Percentiles rank a stretch among this genome's conserved stretches.
Evolutionary conservation across 1,284 basidiomycete species (phyloP).

Genomic region (Sphaerobolus stellatus): DNA sequence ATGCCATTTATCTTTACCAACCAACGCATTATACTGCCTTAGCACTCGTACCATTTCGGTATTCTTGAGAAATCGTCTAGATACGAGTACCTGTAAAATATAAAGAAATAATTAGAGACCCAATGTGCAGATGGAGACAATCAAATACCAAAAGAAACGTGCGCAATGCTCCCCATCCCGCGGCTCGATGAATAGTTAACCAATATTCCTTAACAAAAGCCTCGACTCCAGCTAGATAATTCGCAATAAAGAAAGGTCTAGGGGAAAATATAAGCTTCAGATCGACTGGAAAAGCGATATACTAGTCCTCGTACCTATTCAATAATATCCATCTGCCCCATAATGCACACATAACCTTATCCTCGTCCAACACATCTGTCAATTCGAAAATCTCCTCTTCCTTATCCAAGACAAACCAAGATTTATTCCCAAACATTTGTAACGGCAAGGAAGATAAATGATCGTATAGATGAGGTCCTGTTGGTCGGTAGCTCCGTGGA

Average conservation of each 20-base stretch:
- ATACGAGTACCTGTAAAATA: slow-evolving; percentile 41
- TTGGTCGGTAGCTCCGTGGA: slow-evolving; percentile 53
- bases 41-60: slow-evolving; percentile 8
- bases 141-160: slow-evolving; percentile 56
- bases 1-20: no score
- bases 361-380: slow-evolving; percentile 65
- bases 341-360: slow-evolving; percentile 72
- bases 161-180: slow-evolving; percentile 63
- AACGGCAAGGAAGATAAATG: slow-evolving; percentile 56
- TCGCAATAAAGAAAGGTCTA: slow-evolving; percentile 32
- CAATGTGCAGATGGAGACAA: not conserved
- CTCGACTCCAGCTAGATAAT: slow-evolving; percentile 51
- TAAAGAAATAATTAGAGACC: not conserved
- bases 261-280: not conserved
- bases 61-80: slow-evolving; percentile 43
- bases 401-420: slow-evolving; percentile 63
- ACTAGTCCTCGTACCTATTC: slow-evolving; percentile 46
- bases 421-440: slow-evolving; percentile 58
- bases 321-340: slow-evolving; percentile 73
- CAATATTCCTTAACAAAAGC: slow-evolving; percentile 60
- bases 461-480: slow-evolving; percentile 63
- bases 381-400: slow-evolving; percentile 72
- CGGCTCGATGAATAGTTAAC: slow-evolving; percentile 62
- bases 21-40: slow-evolving; percentile 5
- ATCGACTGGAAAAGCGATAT: not conserved